Base-by-base conservation (phyloP, 1,139 yeast species). In the Nakaseomyces glabratus region DNA sequence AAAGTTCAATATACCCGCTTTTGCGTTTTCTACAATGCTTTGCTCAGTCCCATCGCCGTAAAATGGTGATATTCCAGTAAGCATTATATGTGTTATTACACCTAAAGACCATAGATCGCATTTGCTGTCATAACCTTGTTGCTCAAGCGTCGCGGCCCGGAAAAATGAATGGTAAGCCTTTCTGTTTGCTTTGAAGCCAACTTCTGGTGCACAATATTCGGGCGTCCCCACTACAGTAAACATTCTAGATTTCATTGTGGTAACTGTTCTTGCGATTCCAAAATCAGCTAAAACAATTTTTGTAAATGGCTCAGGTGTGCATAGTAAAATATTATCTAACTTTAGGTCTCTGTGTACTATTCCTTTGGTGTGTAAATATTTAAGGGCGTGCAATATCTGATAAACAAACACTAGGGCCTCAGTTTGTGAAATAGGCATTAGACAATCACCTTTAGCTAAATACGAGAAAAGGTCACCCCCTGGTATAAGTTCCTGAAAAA, bases 51-150 rank as follows among this genome's bases (percentile, higher is more conserved):
- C 68, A 36, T 64, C 64, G 2, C 68, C 66, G 46, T 68, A 72
- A 47, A 76, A 76, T 4, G 84, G 82, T 0, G 82, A 75, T 1
- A 73, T 62, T 0, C 82, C 82, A 24, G 71, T 68, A 16, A 67
- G 52, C 54, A 77, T 57, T 12, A 76, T 71, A 52, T 74, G 76
- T 3, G 67, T 48, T 15, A 76, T 66, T 0, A 77, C 67, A 0
- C 84, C 85, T 6, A 76, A 48, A 1, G 84, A 76, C 86, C 85
- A 77, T 32, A 73, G 55, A 51, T 78, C 85, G 47, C 82, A 76
- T 46, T 72, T 73, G 24, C 55, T 60, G 35, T 65, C 69, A 46
- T 75, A 76, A 0, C 78, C 75, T 15, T 43, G 38, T 12, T 41
- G 47, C 4, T 48, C 52, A 11, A 50, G 24, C 4, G 58, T 50